These are phyloP conservation scores for Backusella tarrabulga DNA, from an alignment of 192 early-diverging fungal species.

Conservation along the genomic window DNA sequence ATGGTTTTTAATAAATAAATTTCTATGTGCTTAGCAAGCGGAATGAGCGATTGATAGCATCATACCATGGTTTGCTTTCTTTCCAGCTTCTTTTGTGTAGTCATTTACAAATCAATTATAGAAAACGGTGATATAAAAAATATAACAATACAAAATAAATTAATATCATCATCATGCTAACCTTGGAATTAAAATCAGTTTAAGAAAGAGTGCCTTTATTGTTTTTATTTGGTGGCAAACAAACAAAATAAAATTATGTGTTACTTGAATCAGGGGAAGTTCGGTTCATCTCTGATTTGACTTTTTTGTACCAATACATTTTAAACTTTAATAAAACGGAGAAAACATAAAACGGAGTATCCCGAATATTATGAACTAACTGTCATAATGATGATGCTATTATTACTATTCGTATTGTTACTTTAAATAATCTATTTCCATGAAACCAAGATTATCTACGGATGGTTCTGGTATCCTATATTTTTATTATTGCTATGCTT, in stretches of 20 bases:
- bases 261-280: background rate
- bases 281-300: background rate
- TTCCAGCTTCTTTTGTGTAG: background rate
- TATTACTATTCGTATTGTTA: background rate
- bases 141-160: background rate
- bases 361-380: background rate
- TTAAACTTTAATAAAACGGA: background rate
- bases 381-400: background rate
- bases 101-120: background rate
- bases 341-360: background rate
- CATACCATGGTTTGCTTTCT: background rate
- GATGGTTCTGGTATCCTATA: background rate
- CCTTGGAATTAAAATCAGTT: too few relatives aligned
- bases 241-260: background rate
- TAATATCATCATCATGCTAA: background rate
- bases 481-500: background rate
- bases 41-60: background rate
- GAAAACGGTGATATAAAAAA: background rate
- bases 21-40: background rate
- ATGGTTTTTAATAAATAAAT: background rate
- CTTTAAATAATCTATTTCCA: background rate
- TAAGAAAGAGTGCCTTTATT: background rate
- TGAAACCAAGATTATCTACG: background rate
- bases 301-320: background rate
- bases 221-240: background rate